Conservation (phyloP, 1,284 basidiomycete species). For the Ganoderma lucidum region DNA sequence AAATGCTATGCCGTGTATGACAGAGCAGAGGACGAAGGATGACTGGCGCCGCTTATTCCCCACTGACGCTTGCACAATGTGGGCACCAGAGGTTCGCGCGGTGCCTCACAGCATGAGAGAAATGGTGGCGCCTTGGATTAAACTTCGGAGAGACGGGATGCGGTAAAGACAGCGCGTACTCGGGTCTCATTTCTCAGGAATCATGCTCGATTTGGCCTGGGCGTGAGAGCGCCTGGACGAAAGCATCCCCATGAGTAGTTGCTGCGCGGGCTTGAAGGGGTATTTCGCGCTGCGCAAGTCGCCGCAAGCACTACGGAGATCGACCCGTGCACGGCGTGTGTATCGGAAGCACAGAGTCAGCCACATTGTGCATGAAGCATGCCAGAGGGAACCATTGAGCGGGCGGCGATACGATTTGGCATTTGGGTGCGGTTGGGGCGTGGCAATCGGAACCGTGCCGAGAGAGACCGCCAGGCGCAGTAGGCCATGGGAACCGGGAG, state of each 20-base stretch:
- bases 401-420: not conserved
- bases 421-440: slow-evolving; percentile 6
- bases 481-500: slow-evolving; percentile 22
- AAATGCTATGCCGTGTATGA: slow-evolving; percentile 1
- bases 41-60: slow-evolving; percentile 25
- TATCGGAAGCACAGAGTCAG: not conserved
- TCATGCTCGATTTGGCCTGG: slow-evolving; percentile 6
- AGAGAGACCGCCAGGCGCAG: slow-evolving; percentile 18
- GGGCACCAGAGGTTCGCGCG: slow-evolving; percentile 25
- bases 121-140: slow-evolving; percentile 16
- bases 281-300: not conserved
- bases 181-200: not conserved
- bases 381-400: not conserved
- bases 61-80: slow-evolving; percentile 23
- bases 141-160: slow-evolving; percentile 26
- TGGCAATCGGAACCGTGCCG: slow-evolving; percentile 23
- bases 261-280: slow-evolving; percentile 3
- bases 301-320: slow-evolving; percentile 1
- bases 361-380: slow-evolving; percentile 9
- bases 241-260: slow-evolving; percentile 13
- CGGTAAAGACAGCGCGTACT: slow-evolving; percentile 25
- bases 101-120: slow-evolving; percentile 24
- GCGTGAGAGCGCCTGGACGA: slow-evolving; percentile 24
- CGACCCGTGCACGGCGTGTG: slow-evolving; percentile 4
- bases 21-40: slow-evolving; percentile 6